phyloP scores from a whole-genome alignment of 164 flowering plant species.

The Tetracentron sinense region DNA sequence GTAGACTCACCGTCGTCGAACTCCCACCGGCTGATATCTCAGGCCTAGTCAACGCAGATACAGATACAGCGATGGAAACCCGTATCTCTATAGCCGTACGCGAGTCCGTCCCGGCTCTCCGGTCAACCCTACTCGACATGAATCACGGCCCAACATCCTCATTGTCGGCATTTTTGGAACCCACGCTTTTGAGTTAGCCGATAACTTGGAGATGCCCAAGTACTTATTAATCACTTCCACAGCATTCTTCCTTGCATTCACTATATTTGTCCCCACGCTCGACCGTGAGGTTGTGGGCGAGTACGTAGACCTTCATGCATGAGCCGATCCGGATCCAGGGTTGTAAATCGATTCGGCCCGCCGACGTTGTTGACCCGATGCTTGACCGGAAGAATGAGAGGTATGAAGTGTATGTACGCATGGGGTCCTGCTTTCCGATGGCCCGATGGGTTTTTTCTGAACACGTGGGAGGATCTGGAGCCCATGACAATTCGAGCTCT shows the following conservation, averaged over 20 bases:
- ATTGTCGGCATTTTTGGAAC: slow-evolving; percentile 21
- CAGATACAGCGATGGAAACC: not conserved
- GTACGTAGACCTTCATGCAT: slow-evolving; percentile 3
- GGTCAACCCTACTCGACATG: slow-evolving; percentile 2
- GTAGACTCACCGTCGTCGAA: not conserved
- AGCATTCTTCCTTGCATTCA: slow-evolving; percentile 15
- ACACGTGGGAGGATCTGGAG: slow-evolving; percentile 20
- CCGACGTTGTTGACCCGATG: slow-evolving; percentile 17
- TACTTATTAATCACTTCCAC: slow-evolving; percentile 12
- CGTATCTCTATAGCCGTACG: slow-evolving; percentile 6
- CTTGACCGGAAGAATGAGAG: slow-evolving; percentile 10
- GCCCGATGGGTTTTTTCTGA: slow-evolving; percentile 12
- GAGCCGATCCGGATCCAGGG: slow-evolving; percentile 18
- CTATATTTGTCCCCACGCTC: slow-evolving; percentile 10
- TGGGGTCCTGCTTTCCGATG: not conserved
- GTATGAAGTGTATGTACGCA: slow-evolving; percentile 7
- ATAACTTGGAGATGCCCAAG: slow-evolving; percentile 10
- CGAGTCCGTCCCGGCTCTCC: slow-evolving; percentile 3
- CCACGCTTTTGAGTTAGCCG: slow-evolving; percentile 10
- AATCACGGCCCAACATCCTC: slow-evolving; percentile 2
- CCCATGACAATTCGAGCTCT: not conserved
- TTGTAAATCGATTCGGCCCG: slow-evolving; percentile 15
- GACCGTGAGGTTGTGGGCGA: slow-evolving; percentile 11
- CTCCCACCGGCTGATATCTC: slow-evolving; percentile 16
- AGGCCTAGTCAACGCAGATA: slow-evolving; percentile 2